Base-by-base conservation (phyloP, 208 protist species). In the Crithidia acanthocephali region DNA sequence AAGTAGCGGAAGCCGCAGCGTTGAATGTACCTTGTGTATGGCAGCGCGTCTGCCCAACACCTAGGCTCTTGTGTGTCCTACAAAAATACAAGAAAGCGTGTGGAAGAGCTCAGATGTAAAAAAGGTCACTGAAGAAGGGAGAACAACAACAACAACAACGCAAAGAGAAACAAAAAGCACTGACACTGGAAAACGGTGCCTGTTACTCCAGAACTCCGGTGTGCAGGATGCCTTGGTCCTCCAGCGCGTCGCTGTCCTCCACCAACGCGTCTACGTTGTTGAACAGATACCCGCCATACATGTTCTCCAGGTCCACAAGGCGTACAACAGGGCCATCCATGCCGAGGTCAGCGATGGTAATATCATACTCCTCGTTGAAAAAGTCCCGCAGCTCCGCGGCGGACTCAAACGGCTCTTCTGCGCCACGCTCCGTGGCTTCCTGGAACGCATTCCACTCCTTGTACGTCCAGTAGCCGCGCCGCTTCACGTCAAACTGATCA, bases 261-360 rank as follows among this genome's bases (percentile, higher is more conserved):
- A 79, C 72, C 10, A 95, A 75, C 10, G 86, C 87, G 67, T 91
- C 83, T n/a, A 89, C 69, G 47, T 88, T 73, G 76, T 95, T 93
- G 71, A 81, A 95, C 27, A 85, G 16, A 58, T 91, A 95, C 0
- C 91, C 91, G 18, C 91, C 91, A 60, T 95, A 95, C 87, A 95
- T 93, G 66, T 92, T 81, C 40, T 91, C 87, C 27, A 95, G 59
- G 40, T 95, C 82, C n/a, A 64, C 40, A 11, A 79, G 22, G 0
- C 44, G 64, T 0, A 93, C 69, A 0, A 91, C 84, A 27, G 83
- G 83, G 53, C 72, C 68, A 20, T 65, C 66, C 3, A n/a, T 69
- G 20, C 62, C 63, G 5, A 71, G 35, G 76, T 76, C 7, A 33
- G 53, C 40, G 8, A 81, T 37, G 10, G 30, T 52, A 27, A 95